Evolutionary conservation across 176 grass and related monocot genomes (phyloP).

Genomic region (Urochloa ruziziensis): DNA sequence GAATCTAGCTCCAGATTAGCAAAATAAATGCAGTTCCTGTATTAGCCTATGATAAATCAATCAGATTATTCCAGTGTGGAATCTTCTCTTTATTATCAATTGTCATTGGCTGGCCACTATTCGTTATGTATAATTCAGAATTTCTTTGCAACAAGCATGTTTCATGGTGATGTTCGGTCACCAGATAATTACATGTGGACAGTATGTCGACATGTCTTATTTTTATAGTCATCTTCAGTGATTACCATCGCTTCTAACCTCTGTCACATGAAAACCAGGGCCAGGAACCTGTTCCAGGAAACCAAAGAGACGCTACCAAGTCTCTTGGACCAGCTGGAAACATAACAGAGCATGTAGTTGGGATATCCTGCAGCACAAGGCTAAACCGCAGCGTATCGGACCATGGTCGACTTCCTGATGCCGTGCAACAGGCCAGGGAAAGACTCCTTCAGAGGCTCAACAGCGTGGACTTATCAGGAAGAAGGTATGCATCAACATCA

Average conservation of each 20-base stretch:
- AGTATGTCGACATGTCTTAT: background rate
- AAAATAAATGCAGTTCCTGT: background rate
- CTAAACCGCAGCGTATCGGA: slow-evolving; percentile 33
- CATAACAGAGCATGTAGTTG: background rate
- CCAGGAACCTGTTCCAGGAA: slow-evolving; percentile 29
- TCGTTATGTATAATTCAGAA: background rate
- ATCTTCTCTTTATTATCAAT: background rate
- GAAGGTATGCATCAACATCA: slow-evolving; percentile 34
- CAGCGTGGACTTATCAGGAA: slow-evolving; percentile 53
- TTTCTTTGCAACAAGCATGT: background rate
- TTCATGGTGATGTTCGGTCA: background rate
- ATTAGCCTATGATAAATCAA: background rate
- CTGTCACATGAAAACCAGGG: background rate
- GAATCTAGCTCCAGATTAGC: background rate
- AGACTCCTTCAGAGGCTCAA: slow-evolving; percentile 68
- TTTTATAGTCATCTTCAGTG: background rate
- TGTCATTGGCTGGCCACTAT: background rate
- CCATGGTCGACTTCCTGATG: slow-evolving; percentile 61
- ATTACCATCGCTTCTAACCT: slow-evolving; percentile 3
- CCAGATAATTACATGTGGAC: background rate
- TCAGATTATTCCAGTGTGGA: background rate
- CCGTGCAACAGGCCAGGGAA: slow-evolving; percentile 64
- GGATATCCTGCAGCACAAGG: background rate
- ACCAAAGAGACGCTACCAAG: slow-evolving; percentile 23
- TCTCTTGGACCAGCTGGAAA: background rate